Conservation (phyloP, 2,329 filamentous ascomycete species). For the Aspergillus luchuensis region DNA sequence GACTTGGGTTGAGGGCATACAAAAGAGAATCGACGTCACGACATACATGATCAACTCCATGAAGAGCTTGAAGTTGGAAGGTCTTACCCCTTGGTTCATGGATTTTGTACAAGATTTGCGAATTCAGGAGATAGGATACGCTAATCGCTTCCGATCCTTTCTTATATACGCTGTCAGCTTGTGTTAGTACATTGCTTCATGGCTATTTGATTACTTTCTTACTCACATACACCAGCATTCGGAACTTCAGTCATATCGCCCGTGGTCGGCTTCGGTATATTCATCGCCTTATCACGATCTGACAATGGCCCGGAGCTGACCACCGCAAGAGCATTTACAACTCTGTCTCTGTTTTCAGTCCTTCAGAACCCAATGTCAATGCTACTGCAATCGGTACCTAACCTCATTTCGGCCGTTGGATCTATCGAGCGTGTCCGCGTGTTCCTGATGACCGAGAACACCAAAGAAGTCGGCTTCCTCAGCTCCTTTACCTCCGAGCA, state of each 20-base stretch:
- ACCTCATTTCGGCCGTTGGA: not conserved
- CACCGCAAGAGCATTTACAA: constrained; percentile 16
- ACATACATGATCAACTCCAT: constrained; percentile 38
- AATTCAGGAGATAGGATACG: not conserved
- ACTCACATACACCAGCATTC: not conserved
- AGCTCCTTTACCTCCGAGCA: constrained; percentile 3
- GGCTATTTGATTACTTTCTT: not conserved
- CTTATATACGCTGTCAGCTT: not conserved
- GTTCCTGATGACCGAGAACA: not conserved
- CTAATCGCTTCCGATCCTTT: not conserved
- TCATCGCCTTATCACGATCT: not conserved
- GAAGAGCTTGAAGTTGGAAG: constrained; percentile 27
- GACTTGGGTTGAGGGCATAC: constrained; percentile 30
- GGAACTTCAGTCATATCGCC: not conserved
- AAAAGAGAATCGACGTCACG: constrained; percentile 32
- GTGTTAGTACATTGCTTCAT: not conserved
- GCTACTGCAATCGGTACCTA: not conserved
- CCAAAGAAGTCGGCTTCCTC: not conserved
- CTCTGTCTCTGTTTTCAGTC: constrained; percentile 15
- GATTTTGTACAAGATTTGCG: constrained; percentile 24
- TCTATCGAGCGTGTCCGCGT: not conserved
- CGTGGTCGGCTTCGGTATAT: not conserved
- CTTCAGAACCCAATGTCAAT: constrained; percentile 6
- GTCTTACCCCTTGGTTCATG: not conserved
- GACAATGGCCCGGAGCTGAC: constrained; percentile 12